Evolutionary conservation across 805 yeast species (phyloP).

Genomic region (Candida silvatica): DNA sequence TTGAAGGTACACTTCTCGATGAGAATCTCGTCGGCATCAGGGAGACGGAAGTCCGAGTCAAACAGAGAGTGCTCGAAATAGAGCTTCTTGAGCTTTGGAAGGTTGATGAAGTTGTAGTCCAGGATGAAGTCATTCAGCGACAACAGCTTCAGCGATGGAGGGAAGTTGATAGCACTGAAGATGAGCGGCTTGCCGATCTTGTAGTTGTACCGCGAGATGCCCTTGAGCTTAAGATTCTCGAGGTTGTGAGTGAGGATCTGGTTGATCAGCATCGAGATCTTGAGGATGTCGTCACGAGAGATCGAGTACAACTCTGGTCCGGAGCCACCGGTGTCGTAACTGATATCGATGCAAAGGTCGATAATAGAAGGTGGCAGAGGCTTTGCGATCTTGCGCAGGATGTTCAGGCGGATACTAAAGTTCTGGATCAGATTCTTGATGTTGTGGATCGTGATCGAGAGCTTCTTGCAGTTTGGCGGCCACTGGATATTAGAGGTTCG

Average conservation of each 20-base stretch:
- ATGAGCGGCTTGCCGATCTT: constrained; percentile 23
- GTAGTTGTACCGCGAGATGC: constrained; percentile 23
- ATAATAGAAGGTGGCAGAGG: constrained; percentile 20
- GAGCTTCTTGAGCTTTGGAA: constrained; percentile 18
- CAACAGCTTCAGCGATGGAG: constrained; percentile 16
- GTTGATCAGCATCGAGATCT: constrained; percentile 18
- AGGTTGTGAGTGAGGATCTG: constrained; percentile 18
- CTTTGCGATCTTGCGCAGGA: constrained; percentile 18
- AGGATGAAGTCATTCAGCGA: constrained; percentile 23
- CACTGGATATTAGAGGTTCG: constrained; percentile 14
- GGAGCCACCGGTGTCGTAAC: constrained; percentile 24
- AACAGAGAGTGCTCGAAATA: constrained; percentile 23
- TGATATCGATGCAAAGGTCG: constrained; percentile 22
- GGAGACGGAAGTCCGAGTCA: constrained; percentile 22
- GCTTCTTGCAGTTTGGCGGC: constrained; percentile 20
- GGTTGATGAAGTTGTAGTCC: constrained; percentile 17
- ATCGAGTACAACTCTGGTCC: constrained; percentile 21
- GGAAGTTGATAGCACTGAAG: constrained; percentile 21
- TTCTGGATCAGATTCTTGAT: constrained; percentile 20
- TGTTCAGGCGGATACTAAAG: constrained; percentile 19
- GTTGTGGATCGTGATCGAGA: constrained; percentile 22
- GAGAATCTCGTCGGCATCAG: constrained; percentile 18
- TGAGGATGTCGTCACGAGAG: constrained; percentile 21
- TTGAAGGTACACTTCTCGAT: constrained; percentile 25
- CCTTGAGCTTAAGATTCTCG: constrained; percentile 21